Evolutionary conservation across 106 monocot genomes (phyloP).

Genomic region (Acorus gramineus): DNA sequence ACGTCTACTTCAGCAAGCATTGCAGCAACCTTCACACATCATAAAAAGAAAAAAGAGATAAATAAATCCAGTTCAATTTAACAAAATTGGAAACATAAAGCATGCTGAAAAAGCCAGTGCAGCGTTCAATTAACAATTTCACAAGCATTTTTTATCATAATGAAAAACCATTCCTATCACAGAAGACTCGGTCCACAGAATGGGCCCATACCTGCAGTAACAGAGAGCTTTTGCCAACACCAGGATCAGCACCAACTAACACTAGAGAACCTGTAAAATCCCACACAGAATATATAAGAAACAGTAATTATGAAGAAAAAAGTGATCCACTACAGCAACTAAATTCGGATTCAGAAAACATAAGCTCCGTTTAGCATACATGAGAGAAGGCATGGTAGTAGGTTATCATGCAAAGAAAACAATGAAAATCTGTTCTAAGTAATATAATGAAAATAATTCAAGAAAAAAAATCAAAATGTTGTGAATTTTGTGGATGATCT

Average conservation of each 20-base stretch:
- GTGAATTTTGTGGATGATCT: no score
- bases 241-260: conserved; percentile 97
- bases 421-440: no score
- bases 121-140: no score
- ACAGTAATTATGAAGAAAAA: not conserved
- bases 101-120: no score
- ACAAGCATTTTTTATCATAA: no score
- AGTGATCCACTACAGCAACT: not conserved
- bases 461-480: no score
- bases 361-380: no score
- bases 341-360: no score
- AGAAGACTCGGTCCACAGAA: not conserved
- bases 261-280: conserved; percentile 73
- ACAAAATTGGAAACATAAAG: not conserved
- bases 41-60: conserved; percentile 11
- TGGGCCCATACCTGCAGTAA: conserved; percentile 63
- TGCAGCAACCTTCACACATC: conserved; percentile 60
- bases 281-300: not conserved
- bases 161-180: not conserved
- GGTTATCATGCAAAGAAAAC: no score
- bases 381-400: no score
- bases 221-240: conserved; percentile 94
- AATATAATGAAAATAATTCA: no score
- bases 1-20: conserved; percentile 40
- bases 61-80: conserved; percentile 1